phyloP scores from a whole-genome alignment of 352 stramenopile species.

The Phytophthora pini region DNA sequence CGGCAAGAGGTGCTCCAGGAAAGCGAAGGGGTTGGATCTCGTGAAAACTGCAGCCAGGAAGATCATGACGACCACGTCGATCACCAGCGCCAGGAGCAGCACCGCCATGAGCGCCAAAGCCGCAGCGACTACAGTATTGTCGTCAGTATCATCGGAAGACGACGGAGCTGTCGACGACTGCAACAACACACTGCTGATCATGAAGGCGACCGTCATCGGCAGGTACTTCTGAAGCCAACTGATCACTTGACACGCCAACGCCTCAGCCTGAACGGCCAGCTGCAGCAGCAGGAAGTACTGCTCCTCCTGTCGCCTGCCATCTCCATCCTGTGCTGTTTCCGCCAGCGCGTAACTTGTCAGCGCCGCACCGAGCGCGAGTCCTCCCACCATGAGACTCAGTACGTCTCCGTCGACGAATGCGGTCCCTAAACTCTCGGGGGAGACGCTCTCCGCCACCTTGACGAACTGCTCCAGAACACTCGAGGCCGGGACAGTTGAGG shows the following conservation, averaged over 20 bases:
- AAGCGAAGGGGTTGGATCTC: conserved; percentile 57
- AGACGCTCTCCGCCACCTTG: conserved; percentile 36
- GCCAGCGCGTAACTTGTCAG: conserved; percentile 28
- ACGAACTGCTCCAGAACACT: conserved; percentile 41
- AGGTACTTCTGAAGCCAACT: conserved; percentile 47
- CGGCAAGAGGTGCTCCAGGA: conserved; percentile 50
- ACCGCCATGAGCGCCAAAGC: conserved; percentile 51
- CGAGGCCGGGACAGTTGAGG: conserved; percentile 14
- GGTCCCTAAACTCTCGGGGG: conserved; percentile 37
- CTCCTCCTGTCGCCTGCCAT: background rate
- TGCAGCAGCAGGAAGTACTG: conserved; percentile 50
- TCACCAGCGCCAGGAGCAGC: conserved; percentile 53
- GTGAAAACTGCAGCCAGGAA: conserved; percentile 43
- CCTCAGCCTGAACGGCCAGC: conserved; percentile 52
- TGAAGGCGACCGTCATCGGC: conserved; percentile 49
- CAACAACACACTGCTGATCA: conserved; percentile 53
- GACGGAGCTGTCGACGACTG: conserved; percentile 16
- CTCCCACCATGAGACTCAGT: conserved; percentile 43
- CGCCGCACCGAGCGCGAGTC: conserved; percentile 39
- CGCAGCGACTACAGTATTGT: conserved; percentile 24
- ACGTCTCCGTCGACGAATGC: conserved; percentile 44
- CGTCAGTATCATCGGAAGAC: conserved; percentile 7
- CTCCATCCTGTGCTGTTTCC: conserved; percentile 3
- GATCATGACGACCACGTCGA: conserved; percentile 51
- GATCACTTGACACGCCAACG: conserved; percentile 47